phyloP scores from a whole-genome alignment of 441 rosid species.

The Aleurites moluccanus region DNA sequence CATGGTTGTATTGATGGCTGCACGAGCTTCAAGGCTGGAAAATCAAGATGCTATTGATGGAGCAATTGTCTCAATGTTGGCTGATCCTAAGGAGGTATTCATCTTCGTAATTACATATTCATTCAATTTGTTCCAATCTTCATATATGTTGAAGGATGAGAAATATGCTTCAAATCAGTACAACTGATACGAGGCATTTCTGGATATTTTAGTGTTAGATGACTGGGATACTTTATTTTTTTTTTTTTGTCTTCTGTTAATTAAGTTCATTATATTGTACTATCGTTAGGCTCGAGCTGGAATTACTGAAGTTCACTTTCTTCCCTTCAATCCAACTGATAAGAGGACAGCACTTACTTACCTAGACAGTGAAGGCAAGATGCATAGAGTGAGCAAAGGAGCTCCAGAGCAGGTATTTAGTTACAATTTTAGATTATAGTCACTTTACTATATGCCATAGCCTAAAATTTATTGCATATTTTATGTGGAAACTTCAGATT shows the following conservation, averaged over 20 bases:
- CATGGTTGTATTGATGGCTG: constrained; percentile 62
- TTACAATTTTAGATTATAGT: constrained; percentile 6
- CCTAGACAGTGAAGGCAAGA: constrained; percentile 61
- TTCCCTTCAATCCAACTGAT: constrained; percentile 94
- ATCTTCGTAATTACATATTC: background rate
- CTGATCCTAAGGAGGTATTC: constrained; percentile 71
- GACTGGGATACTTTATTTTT: background rate
- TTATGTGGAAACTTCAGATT: constrained; percentile 43
- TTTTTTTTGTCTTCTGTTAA: background rate
- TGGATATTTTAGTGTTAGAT: background rate
- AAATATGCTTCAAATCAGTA: background rate
- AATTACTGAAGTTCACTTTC: constrained; percentile 82
- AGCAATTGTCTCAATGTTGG: constrained; percentile 70
- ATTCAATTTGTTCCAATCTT: background rate
- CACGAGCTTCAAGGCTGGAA: constrained; percentile 73
- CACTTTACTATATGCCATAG: background rate
- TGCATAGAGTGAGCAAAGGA: constrained; percentile 96
- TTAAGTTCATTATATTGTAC: constrained; percentile 4
- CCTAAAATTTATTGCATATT: background rate
- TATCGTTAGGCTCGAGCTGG: constrained; percentile 75
- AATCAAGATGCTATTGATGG: constrained; percentile 82
- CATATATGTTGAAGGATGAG: background rate
- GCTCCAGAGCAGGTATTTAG: constrained; percentile 89
- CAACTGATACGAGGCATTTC: background rate
- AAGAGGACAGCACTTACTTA: constrained; percentile 96